These are phyloP conservation scores for Tuber magnatum DNA, from an alignment of 495 filamentous ascomycete genomes.

Conservation along the genomic window DNA sequence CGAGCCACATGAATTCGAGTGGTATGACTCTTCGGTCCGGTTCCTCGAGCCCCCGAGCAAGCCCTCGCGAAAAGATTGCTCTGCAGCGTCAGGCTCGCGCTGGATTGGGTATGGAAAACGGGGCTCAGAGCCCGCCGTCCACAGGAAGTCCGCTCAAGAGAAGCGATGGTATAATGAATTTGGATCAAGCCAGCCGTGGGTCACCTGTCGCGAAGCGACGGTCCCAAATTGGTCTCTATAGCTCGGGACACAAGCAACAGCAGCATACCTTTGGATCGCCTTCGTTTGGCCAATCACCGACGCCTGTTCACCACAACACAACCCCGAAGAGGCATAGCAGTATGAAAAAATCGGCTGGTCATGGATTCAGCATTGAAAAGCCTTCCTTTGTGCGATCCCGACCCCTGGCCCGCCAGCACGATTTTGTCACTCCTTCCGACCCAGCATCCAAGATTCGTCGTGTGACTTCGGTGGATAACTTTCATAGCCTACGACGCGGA, in stretches of 20 bases:
- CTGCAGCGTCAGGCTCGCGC: constrained; percentile 32
- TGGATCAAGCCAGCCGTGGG: constrained; percentile 61
- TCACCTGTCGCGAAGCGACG: constrained; percentile 60
- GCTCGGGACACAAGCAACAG: constrained; percentile 46
- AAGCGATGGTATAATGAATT: constrained; percentile 79
- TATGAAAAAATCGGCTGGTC: constrained; percentile 27
- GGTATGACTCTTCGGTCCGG: constrained; percentile 38
- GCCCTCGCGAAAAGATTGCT: constrained; percentile 34
- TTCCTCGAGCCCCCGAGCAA: constrained; percentile 35
- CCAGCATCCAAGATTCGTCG: constrained; percentile 51
- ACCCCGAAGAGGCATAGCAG: constrained; percentile 26
- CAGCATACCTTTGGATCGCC: constrained; percentile 25
- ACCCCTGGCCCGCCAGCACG: constrained; percentile 43
- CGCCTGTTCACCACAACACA: constrained; percentile 16
- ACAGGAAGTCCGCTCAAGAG: constrained; percentile 74
- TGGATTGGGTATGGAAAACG: constrained; percentile 36
- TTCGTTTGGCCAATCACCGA: constrained; percentile 23
- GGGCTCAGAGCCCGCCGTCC: constrained; percentile 24
- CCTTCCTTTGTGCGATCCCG: constrained; percentile 42
- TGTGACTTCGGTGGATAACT: constrained; percentile 69
- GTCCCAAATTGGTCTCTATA: constrained; percentile 38
- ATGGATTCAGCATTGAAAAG: constrained; percentile 30
- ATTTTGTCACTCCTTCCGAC: constrained; percentile 49
- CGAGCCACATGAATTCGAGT: constrained; percentile 37
- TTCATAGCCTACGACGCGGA: constrained; percentile 33